Percentiles rank a stretch among this genome's conserved stretches.
Evolutionary conservation across 331 rosid genomes (phyloP).

Genomic region (Rhamnella rubrinervis): DNA sequence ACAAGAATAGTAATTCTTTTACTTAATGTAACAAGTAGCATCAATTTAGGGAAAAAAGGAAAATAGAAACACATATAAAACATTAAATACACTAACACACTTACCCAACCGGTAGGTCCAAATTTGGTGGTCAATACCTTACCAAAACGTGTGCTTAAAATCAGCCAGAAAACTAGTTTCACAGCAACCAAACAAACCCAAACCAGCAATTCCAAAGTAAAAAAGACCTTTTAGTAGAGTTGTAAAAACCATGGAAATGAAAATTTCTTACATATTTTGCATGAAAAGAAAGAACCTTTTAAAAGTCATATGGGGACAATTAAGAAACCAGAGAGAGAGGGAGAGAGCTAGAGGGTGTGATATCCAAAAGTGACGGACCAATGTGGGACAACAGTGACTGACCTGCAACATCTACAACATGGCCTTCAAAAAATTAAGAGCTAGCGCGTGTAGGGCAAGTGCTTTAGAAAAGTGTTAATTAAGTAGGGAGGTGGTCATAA

Average conservation of each 20-base stretch:
- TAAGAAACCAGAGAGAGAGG: conserved; percentile 1
- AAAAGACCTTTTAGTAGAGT: neutral
- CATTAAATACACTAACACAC: too few relatives aligned
- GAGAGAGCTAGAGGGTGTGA: neutral
- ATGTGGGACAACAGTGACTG: neutral
- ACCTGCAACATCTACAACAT: neutral
- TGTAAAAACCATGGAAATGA: neutral
- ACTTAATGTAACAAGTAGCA: too few relatives aligned
- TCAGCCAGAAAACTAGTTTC: neutral
- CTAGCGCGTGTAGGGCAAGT: neutral
- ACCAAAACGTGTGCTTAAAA: neutral
- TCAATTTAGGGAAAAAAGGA: too few relatives aligned
- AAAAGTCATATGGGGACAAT: conserved; percentile 24
- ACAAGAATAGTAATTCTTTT: too few relatives aligned
- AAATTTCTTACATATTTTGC: conserved; percentile 5
- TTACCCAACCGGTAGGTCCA: too few relatives aligned
- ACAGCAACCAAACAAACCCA: conserved; percentile 11
- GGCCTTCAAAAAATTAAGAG: neutral
- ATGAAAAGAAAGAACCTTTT: neutral
- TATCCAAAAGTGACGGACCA: neutral
- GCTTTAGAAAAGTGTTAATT: too few relatives aligned
- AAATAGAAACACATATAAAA: too few relatives aligned
- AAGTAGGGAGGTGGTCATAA: too few relatives aligned
- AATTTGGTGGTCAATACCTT: too few relatives aligned
- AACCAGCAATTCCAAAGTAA: conserved; percentile 5